Evolutionary conservation across 2,329 filamentous ascomycete genomes (phyloP), one percentile per base, ranked within the genome.

Genomic region (Pseudocercospora fijiensis): DNA sequence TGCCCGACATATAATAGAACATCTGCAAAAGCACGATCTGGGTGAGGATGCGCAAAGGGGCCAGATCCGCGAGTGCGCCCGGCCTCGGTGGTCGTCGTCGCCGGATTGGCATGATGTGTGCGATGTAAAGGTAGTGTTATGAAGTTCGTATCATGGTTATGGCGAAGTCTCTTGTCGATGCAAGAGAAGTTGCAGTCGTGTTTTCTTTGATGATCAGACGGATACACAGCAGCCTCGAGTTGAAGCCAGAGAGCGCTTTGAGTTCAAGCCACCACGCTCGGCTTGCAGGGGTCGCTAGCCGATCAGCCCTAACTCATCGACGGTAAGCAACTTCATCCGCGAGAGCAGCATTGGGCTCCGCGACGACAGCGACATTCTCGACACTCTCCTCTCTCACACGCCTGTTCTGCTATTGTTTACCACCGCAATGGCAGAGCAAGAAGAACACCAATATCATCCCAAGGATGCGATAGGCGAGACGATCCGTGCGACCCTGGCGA

Each of bases 381-480:
- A 13, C 13, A 57, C 4, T 18, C 33, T 57, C 61, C 49, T 13
- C 45, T 56, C 51, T 26, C 2, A 3, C 6, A 22, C 51, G 51
- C 3, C 26, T 55, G 22, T 30, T 55, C 51, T 30, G 51, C 51
- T 24, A 16, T 41, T 26, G 27, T 53, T 26, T 41, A 49, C 52
- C 41, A 27, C 73, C 78, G 78, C 73, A 71, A 85, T 86, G 83
- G 79, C 81, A 70, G 76, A 79, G 69, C 77, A 67, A 28, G 55
- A 57, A 16, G 55, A 57, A 9, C 27, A 76, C 67, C 49, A 49
- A 20, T 96, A 89, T 78, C 86, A 90, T 69, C 86, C 89, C 56
- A 86, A 88, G 78, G 90, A 96, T 84, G 88, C 91, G 70, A 79
- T 96, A 72, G 83, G 84, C 69, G 83, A 84, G 67, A 85, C 88